Evolutionary conservation across 306 rosid species (phyloP), one percentile per base, ranked within the genome.

Genomic region (Quercus agrifolia): DNA sequence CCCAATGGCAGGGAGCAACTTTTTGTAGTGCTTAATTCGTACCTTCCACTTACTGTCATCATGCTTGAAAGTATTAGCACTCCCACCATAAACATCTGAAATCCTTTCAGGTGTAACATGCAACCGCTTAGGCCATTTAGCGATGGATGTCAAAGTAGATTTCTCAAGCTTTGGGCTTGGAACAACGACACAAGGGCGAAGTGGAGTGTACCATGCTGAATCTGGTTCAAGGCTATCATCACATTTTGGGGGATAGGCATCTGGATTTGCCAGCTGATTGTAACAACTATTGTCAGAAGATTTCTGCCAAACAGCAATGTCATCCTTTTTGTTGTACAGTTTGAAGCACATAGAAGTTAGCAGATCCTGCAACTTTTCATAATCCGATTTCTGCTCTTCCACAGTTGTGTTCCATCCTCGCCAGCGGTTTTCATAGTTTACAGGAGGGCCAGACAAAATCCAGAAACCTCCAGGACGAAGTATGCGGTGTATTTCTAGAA

Each of bases 381-480:
- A 93, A 83, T 96, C 98, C 13, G 94, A 74, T 88, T 73, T 90
- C 77, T 96, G 99, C 71, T 91, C 99, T 83, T 90, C 96, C 19
- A 89, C 76, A 0, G 98, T 96, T 4, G 99, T 93, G 87, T 96
- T 91, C 99, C 99, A 96, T 59, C 99, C 99, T 5, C 89, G 84
- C 99, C 99, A 96, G 77, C 90, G 91, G 44, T 80, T 76, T 85
- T 93, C 85, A 0, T 93, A 96, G 91, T 96, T 96, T 30, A 96
- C 98, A 3, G 99, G 99, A 13, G 99, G 99, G 27, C 99, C 99
- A 5, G 99, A 96, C 51, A 96, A 81, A 61, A 93, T 85, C 99
- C 99, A 96, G 78, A 96, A 93, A 33, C 99, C 99, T 77, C 99
- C 99, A 0, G 99, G 99, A 27, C 98, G 98, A 74, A 96, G 97